phyloP scores from a whole-genome alignment of 2,329 filamentous ascomycete genomes.

The Pseudogymnoascus pannorum region DNA sequence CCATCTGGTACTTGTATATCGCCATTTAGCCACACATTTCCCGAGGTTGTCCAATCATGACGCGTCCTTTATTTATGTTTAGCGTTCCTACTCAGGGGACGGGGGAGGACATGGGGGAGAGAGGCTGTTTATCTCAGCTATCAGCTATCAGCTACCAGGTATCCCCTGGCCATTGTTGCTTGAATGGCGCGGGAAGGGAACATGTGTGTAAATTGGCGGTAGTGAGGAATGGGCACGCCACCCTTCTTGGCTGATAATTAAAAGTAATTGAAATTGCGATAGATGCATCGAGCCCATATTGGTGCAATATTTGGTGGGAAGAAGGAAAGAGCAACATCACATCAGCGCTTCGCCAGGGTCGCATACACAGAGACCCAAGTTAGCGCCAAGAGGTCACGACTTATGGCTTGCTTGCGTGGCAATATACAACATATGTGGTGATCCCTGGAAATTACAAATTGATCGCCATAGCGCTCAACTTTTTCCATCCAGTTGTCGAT shows the following conservation, averaged over 20 bases:
- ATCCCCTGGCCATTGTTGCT: too few species aligned
- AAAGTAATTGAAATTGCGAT: slow-evolving; percentile 5
- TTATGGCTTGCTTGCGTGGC: not conserved
- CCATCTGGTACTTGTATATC: not conserved
- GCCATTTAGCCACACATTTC: not conserved
- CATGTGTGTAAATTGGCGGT: slow-evolving; percentile 1
- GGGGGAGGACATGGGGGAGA: not conserved
- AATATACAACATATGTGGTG: not conserved
- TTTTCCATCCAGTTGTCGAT: not conserved
- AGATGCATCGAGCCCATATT: slow-evolving; percentile 1
- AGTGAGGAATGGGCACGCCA: not conserved
- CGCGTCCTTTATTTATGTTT: not conserved
- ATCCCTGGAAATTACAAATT: slow-evolving; percentile 1
- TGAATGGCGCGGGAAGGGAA: not conserved
- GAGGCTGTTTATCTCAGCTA: not conserved
- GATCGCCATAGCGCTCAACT: not conserved
- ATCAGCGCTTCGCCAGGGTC: not conserved
- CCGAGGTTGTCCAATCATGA: not conserved
- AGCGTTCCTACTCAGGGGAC: not conserved
- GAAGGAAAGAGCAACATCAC: not conserved
- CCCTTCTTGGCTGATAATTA: not conserved
- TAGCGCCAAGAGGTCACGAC: not conserved
- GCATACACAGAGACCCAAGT: not conserved
- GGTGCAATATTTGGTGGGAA: not conserved
- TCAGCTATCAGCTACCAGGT: not conserved